A percentile compares a stretch with the other conserved stretches of the same genome.
phyloP scores from a whole-genome alignment of 768 basidiomycete genomes.

The Porphyrellus cyaneotinctus region DNA sequence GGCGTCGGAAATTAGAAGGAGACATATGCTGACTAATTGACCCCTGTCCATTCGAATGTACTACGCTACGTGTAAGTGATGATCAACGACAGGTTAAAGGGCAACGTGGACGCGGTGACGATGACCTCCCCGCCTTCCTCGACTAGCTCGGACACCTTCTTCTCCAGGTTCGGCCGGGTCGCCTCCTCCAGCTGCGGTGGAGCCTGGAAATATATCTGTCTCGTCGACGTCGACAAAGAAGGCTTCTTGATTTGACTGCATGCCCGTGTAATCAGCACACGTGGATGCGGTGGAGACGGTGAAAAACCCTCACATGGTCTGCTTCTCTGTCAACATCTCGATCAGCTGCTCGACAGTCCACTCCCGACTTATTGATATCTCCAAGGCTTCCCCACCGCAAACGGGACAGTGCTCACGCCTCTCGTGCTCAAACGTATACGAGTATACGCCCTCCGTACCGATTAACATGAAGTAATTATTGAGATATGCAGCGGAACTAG shows the following conservation, averaged over 20 bases:
- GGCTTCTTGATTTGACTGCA: constrained; percentile 94
- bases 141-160: constrained; percentile 80
- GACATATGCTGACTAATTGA: constrained; percentile 29
- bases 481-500: constrained; percentile 87
- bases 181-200: constrained; percentile 87
- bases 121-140: constrained; percentile 71
- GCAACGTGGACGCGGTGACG: constrained; percentile 85
- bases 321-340: constrained; percentile 80
- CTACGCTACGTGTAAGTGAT: constrained; percentile 48
- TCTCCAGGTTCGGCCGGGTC: constrained; percentile 88
- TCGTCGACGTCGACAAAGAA: constrained; percentile 72
- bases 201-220: constrained; percentile 88
- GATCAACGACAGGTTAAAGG: constrained; percentile 76
- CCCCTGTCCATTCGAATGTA: neutral
- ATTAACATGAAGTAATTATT: constrained; percentile 99
- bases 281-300: neutral
- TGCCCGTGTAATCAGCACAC: neutral
- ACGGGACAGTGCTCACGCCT: constrained; percentile 92
- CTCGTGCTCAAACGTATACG: constrained; percentile 96
- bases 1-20: constrained; percentile 3
- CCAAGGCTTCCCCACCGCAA: constrained; percentile 87
- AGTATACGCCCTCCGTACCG: constrained; percentile 94
- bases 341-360: constrained; percentile 84
- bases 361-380: constrained; percentile 64
- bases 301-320: constrained; percentile 71